Evolutionary conservation across 202 grass and related monocot genomes (phyloP), one percentile per base, ranked within the genome.

Genomic region (Eragrostis tef): DNA sequence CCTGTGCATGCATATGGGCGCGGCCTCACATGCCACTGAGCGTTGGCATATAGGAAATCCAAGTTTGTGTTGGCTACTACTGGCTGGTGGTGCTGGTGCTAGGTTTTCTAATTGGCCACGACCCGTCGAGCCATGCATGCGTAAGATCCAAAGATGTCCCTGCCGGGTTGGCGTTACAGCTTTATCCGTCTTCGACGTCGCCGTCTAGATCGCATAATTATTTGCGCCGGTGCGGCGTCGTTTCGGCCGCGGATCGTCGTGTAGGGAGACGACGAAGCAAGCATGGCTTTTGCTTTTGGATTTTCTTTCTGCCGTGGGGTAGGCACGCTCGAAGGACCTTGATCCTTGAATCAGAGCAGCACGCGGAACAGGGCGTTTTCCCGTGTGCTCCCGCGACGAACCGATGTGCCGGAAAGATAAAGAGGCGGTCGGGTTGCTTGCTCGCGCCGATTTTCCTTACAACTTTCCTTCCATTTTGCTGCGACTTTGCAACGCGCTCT

Each of bases 171-270:
- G 21, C 22, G 6, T 13, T 24, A 44, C 19, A 17, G n/a, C 24
- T 52, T 70, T 39, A 73, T 67, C 66, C 7, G 11, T 45, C 17
- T 8, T 19, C 5, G 7, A 31, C 34, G 48, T 83, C 87, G 81
- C 43, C 81, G 63, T 71, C 87, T 71, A 21, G 16, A 7, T 83
- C 71, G n/a, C 87, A 10, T 66, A 10, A 25, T 26, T 44, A 42
- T 58, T 79, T 31, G 21, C 16, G 21, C 5, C 59, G 21, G 6
- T 4, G 70, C 76, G 53, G 76, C 81, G 63, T 71, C 85, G 79
- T 77, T 78, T 57, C 14, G 27, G 66, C 25, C 66, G 49, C 57
- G 27, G 15, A 56, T 61, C 75, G 34, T 46, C 81, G 60, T 0
- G 10, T 70, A 7, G 7, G 50, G 41, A 52, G 69, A 29, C 4